Conservation (phyloP, 108 stramenopile genomes). For the Nannochloropsis gaditana region DNA sequence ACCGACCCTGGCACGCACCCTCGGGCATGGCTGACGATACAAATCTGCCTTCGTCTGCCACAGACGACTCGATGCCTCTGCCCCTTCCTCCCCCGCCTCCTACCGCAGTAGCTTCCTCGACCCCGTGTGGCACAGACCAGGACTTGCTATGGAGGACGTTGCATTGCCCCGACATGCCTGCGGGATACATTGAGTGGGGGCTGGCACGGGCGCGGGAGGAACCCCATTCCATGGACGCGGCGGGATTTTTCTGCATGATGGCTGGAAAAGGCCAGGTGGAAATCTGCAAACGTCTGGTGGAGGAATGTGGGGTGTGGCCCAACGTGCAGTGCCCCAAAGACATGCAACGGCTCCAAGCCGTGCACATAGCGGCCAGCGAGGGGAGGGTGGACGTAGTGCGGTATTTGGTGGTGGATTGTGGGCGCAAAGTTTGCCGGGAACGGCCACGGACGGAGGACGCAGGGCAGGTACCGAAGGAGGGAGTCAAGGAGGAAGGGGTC, state of each 20-base stretch:
- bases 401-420: not conserved
- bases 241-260: conserved; percentile 12
- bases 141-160: conserved; percentile 3
- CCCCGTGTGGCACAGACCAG: not conserved
- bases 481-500: not conserved
- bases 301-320: not conserved
- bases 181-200: not conserved
- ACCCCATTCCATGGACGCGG: not conserved
- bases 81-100: too few relatives aligned
- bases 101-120: not conserved
- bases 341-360: not conserved
- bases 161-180: not conserved
- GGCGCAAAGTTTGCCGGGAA: not conserved
- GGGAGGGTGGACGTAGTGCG: not conserved
- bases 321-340: not conserved
- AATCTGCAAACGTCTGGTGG: not conserved
- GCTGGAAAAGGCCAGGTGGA: conserved; percentile 5
- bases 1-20: too few relatives aligned
- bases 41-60: too few relatives aligned
- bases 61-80: too few relatives aligned
- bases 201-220: not conserved
- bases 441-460: not conserved
- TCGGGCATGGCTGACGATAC: too few relatives aligned
- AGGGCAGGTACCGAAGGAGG: not conserved
- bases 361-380: conserved; percentile 2